phyloP scores from a whole-genome alignment of 345 rosid genomes.

The Reutealis trisperma region DNA sequence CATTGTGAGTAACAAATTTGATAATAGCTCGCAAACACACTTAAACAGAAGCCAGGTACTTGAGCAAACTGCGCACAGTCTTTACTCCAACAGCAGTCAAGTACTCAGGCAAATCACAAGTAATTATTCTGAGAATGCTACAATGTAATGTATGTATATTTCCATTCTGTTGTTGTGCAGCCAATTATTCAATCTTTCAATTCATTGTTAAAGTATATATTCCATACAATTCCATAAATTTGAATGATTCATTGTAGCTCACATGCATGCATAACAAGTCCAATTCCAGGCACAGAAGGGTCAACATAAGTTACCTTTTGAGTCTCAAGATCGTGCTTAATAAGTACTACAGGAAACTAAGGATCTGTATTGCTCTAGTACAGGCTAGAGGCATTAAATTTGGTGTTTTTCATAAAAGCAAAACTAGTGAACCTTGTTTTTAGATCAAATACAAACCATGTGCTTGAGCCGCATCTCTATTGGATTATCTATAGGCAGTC shows the following conservation, averaged over 20 bases:
- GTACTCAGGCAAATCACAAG: constrained; percentile 22
- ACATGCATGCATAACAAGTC: not conserved
- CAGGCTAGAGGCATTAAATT: no score
- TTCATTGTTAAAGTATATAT: not conserved
- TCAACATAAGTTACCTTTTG: not conserved
- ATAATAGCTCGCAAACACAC: constrained; percentile 17
- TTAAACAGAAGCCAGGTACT: constrained; percentile 29
- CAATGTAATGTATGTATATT: constrained; percentile 15
- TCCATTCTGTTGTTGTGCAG: not conserved
- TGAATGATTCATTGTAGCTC: no score
- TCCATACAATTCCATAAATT: no score
- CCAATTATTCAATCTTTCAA: not conserved
- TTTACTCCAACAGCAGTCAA: constrained; percentile 23
- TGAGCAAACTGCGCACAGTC: constrained; percentile 20
- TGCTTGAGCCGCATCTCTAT: no score
- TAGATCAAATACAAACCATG: no score
- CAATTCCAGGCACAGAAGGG: not conserved
- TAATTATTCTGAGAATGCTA: constrained; percentile 29
- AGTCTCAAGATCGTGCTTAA: no score
- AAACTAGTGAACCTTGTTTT: no score
- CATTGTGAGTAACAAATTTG: constrained; percentile 9
- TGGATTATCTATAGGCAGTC: no score
- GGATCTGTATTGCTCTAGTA: no score
- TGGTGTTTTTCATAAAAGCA: no score
- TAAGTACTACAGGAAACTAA: no score